Evolutionary conservation across 2,329 filamentous ascomycete species (phyloP).

Genomic region (Fusarium floridanum): DNA sequence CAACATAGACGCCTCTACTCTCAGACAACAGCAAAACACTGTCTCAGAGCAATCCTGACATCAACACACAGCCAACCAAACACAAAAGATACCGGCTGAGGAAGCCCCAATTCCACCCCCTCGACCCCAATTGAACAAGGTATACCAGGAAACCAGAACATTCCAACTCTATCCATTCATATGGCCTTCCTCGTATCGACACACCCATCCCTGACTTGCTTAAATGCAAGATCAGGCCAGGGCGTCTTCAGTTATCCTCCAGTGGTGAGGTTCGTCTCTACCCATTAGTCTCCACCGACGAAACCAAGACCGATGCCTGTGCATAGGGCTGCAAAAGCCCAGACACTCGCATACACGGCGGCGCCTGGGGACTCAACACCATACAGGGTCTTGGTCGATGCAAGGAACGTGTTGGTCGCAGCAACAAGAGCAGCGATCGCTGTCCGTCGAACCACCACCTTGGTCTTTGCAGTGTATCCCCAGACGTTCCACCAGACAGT

Average conservation of each 20-base stretch:
- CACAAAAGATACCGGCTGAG: not conserved
- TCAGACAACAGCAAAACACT: not conserved
- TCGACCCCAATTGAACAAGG: constrained; percentile 19
- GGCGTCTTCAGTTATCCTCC: constrained; percentile 8
- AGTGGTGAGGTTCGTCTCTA: constrained; percentile 27
- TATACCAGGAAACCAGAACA: constrained; percentile 30
- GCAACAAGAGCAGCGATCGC: constrained; percentile 69
- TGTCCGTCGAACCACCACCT: constrained; percentile 75
- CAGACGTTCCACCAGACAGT: constrained; percentile 81
- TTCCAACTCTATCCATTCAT: constrained; percentile 31
- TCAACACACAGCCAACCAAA: constrained; percentile 15
- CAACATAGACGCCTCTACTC: constrained; percentile 3
- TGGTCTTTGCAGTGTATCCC: constrained; percentile 73
- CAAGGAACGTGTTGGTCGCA: constrained; percentile 70
- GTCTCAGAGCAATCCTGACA: constrained; percentile 2
- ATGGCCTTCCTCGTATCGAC: constrained; percentile 3
- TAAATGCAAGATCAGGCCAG: constrained; percentile 3
- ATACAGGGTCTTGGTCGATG: constrained; percentile 74
- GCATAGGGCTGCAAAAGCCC: constrained; percentile 74
- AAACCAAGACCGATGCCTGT: constrained; percentile 68
- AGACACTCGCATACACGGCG: constrained; percentile 78
- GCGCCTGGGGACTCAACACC: constrained; percentile 80
- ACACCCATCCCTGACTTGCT: constrained; percentile 22
- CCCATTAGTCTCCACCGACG: constrained; percentile 59
- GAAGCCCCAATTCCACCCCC: constrained; percentile 16